Conservation (phyloP, 192 early-diverging fungal genomes). For the Coemansia sp. region DNA sequence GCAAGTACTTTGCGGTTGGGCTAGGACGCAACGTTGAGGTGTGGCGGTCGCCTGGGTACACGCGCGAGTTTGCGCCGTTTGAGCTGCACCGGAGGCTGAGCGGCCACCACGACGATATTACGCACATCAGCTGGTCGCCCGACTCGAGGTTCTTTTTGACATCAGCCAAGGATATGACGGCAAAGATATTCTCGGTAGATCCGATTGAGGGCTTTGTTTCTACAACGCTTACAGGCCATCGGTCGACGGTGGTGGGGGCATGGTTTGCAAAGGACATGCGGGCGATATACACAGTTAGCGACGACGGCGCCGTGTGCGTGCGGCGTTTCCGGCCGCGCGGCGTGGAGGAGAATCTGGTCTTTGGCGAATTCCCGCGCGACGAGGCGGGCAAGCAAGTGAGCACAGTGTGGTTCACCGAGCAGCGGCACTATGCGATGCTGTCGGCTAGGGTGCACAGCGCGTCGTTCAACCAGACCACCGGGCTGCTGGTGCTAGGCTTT, state of each 20-base stretch:
- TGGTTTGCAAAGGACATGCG: constrained; percentile 58
- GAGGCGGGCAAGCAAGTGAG: constrained; percentile 35
- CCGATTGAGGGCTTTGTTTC: constrained; percentile 68
- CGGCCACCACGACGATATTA: constrained; percentile 85
- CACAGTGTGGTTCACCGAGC: constrained; percentile 48
- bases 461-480: constrained; percentile 67
- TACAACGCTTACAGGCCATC: constrained; percentile 78
- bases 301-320: constrained; percentile 84
- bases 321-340: constrained; percentile 57
- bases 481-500: constrained; percentile 86
- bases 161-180: constrained; percentile 41
- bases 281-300: constrained; percentile 73
- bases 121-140: constrained; percentile 74
- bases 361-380: constrained; percentile 56
- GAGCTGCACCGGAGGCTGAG: constrained; percentile 73
- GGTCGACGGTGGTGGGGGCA: constrained; percentile 74
- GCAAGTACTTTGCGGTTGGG: constrained; percentile 80
- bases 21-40: constrained; percentile 80
- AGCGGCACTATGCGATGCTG: constrained; percentile 77
- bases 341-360: constrained; percentile 54
- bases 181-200: constrained; percentile 47
- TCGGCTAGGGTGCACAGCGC: constrained; percentile 74
- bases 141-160: constrained; percentile 70
- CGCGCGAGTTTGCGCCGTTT: constrained; percentile 90
- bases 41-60: constrained; percentile 89